These are phyloP conservation scores for Candida andamanensis DNA, from an alignment of 805 yeast genomes.

Conservation along the genomic window DNA sequence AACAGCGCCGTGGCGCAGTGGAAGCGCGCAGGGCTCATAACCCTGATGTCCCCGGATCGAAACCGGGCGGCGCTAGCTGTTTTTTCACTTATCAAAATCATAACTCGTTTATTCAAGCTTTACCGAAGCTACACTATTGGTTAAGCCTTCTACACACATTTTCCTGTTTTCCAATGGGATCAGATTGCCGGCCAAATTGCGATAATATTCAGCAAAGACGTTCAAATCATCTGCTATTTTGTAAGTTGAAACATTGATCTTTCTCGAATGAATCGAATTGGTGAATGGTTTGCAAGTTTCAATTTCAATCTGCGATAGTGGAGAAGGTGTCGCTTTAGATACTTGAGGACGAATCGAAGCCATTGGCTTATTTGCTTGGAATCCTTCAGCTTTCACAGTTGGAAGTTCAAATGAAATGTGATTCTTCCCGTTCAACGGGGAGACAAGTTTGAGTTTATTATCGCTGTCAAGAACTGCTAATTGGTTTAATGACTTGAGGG, in stretches of 20 bases:
- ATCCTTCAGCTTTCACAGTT: no score
- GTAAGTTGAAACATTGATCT: slow-evolving; percentile 27
- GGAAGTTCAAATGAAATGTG: slow-evolving; percentile 41
- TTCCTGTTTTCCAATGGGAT: no score
- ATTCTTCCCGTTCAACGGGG: slow-evolving; percentile 35
- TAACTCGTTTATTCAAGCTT: no score
- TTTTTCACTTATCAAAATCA: no score
- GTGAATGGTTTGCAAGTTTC: slow-evolving; percentile 46
- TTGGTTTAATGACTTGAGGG: slow-evolving; percentile 16
- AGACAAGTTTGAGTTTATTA: slow-evolving; percentile 26
- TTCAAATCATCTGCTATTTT: slow-evolving; percentile 10
- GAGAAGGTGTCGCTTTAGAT: slow-evolving; percentile 4
- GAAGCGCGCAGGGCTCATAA: slow-evolving; percentile 99
- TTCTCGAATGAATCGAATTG: slow-evolving; percentile 25
- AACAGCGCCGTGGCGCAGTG: slow-evolving; percentile 94
- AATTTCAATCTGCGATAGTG: slow-evolving; percentile 48
- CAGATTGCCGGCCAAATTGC: no score
- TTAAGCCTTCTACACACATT: no score
- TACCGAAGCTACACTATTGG: no score
- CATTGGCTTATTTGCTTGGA: not conserved
- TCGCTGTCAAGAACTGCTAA: slow-evolving; percentile 29
- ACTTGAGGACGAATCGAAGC: no score
- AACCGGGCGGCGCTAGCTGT: slow-evolving; percentile 82
- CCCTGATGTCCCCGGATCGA: slow-evolving; percentile 98
- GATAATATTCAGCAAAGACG: not conserved